phyloP scores from a whole-genome alignment of 352 stramenopile genomes.

The Globisporangium lucens region DNA sequence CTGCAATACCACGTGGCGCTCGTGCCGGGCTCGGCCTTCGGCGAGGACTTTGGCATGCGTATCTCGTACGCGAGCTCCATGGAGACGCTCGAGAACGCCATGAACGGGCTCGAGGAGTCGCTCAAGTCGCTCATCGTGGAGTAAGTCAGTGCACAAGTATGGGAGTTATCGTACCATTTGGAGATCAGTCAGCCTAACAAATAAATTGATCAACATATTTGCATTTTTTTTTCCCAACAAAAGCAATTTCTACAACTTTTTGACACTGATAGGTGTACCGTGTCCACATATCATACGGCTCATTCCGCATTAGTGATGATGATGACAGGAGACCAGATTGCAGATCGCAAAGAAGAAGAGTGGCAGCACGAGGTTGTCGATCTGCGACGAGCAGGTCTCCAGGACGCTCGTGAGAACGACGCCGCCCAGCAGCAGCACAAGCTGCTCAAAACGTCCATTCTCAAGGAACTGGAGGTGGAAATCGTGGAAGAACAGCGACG shows the following conservation, averaged over 20 bases:
- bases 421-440: slow-evolving; percentile 24
- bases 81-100: slow-evolving; percentile 68
- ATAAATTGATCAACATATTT: not conserved
- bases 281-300: not conserved
- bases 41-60: slow-evolving; percentile 88
- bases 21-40: slow-evolving; percentile 95
- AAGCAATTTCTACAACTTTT: not conserved
- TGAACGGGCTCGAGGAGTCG: slow-evolving; percentile 56
- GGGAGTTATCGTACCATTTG: not conserved
- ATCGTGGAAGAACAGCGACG: slow-evolving; percentile 49
- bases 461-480: slow-evolving; percentile 20
- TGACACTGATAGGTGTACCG: not conserved
- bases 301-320: slow-evolving; percentile 8
- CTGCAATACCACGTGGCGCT: slow-evolving; percentile 89
- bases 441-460: slow-evolving; percentile 16
- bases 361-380: slow-evolving; percentile 82
- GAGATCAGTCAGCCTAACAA: not conserved
- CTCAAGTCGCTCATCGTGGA: slow-evolving; percentile 52
- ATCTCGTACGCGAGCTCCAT: slow-evolving; percentile 95
- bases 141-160: slow-evolving; percentile 11
- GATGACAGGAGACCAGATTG: slow-evolving; percentile 50
- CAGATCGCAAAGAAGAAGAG: slow-evolving; percentile 58
- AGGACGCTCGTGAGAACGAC: slow-evolving; percentile 57
- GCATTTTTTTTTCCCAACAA: not conserved
- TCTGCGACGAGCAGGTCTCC: slow-evolving; percentile 69